Percentiles rank a stretch among this genome's conserved stretches.
These are phyloP conservation scores for Ogataea angusta DNA, from an alignment of 805 yeast species.

Conservation along the genomic window DNA sequence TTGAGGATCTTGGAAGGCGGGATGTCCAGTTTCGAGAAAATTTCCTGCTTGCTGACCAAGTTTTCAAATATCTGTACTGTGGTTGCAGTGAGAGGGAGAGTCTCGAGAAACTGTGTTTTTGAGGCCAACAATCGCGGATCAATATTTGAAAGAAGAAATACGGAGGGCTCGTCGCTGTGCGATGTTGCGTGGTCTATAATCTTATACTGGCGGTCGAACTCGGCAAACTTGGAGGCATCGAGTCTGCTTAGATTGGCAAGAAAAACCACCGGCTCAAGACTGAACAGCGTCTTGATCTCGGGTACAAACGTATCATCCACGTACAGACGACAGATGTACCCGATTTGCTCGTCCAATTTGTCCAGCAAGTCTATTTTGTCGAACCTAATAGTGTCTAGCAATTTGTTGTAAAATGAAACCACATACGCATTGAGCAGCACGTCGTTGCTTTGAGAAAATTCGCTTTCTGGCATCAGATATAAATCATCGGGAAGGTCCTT, in stretches of 20 bases:
- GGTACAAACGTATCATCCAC: slow-evolving; percentile 24
- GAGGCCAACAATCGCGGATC: slow-evolving; percentile 24
- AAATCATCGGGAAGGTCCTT: slow-evolving; percentile 26
- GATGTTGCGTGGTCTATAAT: slow-evolving; percentile 21
- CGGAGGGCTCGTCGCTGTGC: slow-evolving; percentile 15
- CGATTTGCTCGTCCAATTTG: slow-evolving; percentile 20
- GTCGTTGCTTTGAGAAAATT: slow-evolving; percentile 28
- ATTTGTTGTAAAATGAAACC: slow-evolving; percentile 30
- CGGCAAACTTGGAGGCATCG: slow-evolving; percentile 19
- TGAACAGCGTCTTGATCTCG: slow-evolving; percentile 25
- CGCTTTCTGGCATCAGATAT: slow-evolving; percentile 23
- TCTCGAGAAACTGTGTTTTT: slow-evolving; percentile 15
- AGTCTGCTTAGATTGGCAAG: slow-evolving; percentile 19
- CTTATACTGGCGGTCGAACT: slow-evolving; percentile 21
- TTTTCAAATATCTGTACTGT: slow-evolving; percentile 27
- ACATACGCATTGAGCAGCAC: slow-evolving; percentile 28
- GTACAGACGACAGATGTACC: slow-evolving; percentile 25
- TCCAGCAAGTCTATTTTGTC: slow-evolving; percentile 10
- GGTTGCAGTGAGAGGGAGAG: slow-evolving; percentile 23
- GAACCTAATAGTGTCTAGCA: slow-evolving; percentile 17
- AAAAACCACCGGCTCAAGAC: slow-evolving; percentile 21
- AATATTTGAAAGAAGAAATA: slow-evolving; percentile 25
- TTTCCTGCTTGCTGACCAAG: slow-evolving; percentile 16
- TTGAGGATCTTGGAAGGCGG: slow-evolving; percentile 18
- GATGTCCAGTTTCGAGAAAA: slow-evolving; percentile 21